phyloP scores from a whole-genome alignment of 345 rosid species.

The Eutrema yunnanense region DNA sequence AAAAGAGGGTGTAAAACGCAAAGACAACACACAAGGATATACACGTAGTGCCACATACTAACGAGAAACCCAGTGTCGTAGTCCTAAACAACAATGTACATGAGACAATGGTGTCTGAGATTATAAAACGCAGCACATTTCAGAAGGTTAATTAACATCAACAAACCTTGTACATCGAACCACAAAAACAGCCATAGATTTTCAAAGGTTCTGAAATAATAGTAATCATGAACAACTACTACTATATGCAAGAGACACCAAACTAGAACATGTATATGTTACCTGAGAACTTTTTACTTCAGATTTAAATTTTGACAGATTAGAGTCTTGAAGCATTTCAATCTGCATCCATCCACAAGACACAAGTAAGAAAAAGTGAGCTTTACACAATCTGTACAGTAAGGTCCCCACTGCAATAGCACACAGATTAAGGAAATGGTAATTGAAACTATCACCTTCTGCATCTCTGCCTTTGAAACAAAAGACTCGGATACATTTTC shows the following conservation, averaged over 20 bases:
- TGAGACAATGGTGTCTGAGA: background rate
- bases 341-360: slow-evolving; percentile 36
- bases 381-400: background rate
- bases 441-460: slow-evolving; percentile 43
- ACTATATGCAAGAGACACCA: background rate
- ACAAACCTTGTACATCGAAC: background rate
- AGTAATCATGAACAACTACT: background rate
- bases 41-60: background rate
- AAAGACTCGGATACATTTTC: slow-evolving; percentile 82
- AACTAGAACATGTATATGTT: background rate
- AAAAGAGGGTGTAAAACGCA: background rate
- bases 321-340: slow-evolving; percentile 75
- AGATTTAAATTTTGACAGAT: slow-evolving; percentile 76
- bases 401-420: background rate
- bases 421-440: background rate
- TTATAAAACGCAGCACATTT: background rate
- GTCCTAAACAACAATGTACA: background rate
- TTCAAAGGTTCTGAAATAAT: background rate
- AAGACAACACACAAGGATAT: background rate
- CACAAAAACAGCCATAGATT: background rate
- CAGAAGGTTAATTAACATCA: background rate
- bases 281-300: slow-evolving; percentile 90
- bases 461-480: slow-evolving; percentile 84
- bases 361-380: background rate
- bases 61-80: background rate